Base-by-base conservation (phyloP, 2,329 filamentous ascomycete species). In the Thielaviopsis punctulata region DNA sequence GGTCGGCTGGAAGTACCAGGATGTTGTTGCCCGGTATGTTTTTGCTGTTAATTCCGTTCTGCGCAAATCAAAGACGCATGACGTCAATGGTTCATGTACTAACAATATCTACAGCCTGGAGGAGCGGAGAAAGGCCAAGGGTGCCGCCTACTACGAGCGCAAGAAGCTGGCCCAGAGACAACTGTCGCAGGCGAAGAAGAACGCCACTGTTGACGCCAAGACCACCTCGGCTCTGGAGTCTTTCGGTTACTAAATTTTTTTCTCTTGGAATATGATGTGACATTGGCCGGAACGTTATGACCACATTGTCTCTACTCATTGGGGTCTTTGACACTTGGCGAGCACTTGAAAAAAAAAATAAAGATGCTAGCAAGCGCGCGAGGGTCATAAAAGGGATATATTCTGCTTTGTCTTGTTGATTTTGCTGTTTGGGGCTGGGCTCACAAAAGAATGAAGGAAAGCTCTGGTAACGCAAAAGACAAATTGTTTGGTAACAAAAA, bases 1-100 rank as follows among this genome's bases (percentile, higher is more conserved):
- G 79, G 92, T 96, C 68, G 92, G 92, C 76, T 98, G 92, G 92
- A 98, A 98, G 79, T 96, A 98, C 84, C 86, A 95, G 80, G 90
- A 95, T 70, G 89, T 98, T 68, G 92, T 98, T 75, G 84, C 83
- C 66, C 88, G 86, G 89, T 96, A 76, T 67, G 88, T 84, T 57
- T 30, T 51, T 12, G 39, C 39, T 22, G 18, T 53, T 3, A 10
- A 48, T n/a, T 43, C 15, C 5, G 1, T 1, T 44, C n/a, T 33
- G 8, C 6, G 5, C 25, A 27, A 27, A 10, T 6, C 25, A 33
- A 33, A 33, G 3, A 9, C 27, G 15, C 27, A 33, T 13, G 15
- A 15, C 30, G 18, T 27, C 21, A 23, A 13, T 30, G 23, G 33
- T 45, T 13, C 18, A 12, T 10, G 24, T n/a, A 19, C n/a, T 47